A percentile compares a stretch with the other conserved stretches of the same genome.
phyloP scores from a whole-genome alignment of 2,329 filamentous ascomycete genomes.

The Amylocarpus encephaloides region DNA sequence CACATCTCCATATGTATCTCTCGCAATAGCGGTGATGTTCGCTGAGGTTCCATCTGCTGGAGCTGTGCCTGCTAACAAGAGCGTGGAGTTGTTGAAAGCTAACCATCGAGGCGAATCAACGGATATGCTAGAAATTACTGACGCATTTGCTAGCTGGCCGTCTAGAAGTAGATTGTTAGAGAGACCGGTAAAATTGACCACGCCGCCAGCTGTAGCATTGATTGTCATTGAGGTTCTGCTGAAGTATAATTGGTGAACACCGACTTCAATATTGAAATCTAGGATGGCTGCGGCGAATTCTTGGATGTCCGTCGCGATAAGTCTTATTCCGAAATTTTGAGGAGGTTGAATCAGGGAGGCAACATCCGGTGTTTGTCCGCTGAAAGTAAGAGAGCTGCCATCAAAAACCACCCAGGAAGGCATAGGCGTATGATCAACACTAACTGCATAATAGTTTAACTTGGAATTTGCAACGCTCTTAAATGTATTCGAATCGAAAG shows the following conservation, averaged over 20 bases:
- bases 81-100: conserved; percentile 52
- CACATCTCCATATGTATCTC: conserved; percentile 52
- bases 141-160: conserved; percentile 41
- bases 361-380: conserved; percentile 61
- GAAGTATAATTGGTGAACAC: conserved; percentile 62
- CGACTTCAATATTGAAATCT: conserved; percentile 66
- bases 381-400: conserved; percentile 54
- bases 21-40: conserved; percentile 55
- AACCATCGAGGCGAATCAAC: conserved; percentile 63
- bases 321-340: conserved; percentile 63
- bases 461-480: conserved; percentile 36
- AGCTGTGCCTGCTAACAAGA: conserved; percentile 59
- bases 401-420: conserved; percentile 84
- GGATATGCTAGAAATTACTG: conserved; percentile 46
- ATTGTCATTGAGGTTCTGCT: conserved; percentile 49
- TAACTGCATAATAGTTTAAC: conserved; percentile 70
- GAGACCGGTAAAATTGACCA: conserved; percentile 48
- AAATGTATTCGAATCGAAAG: conserved; percentile 57
- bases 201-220: conserved; percentile 48
- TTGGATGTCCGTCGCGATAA: conserved; percentile 74
- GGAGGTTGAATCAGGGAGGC: conserved; percentile 59
- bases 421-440: conserved; percentile 70
- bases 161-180: conserved; percentile 50
- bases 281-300: conserved; percentile 65
- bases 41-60: conserved; percentile 50